These are phyloP conservation scores for Exophiala phaeomuriformis DNA, from an alignment of 2,329 filamentous ascomycete genomes.

Conservation along the genomic window DNA sequence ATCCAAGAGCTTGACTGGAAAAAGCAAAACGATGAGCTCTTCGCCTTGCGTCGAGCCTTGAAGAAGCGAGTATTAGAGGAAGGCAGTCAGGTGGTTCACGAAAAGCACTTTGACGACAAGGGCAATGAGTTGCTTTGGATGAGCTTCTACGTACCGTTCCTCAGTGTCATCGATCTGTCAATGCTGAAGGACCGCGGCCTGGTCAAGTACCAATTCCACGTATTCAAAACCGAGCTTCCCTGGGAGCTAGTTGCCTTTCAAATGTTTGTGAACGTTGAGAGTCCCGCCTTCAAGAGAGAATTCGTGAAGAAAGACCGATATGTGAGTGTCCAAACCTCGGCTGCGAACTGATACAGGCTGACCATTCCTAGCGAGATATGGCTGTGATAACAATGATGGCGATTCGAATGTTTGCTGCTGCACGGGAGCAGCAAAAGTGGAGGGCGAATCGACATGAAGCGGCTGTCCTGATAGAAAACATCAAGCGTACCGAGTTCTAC, in stretches of 20 bases:
- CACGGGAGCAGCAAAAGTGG: not conserved
- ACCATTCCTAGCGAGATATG: not conserved
- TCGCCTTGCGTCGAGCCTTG: not conserved
- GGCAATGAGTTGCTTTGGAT: not conserved
- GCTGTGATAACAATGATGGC: not conserved
- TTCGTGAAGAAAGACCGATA: not conserved
- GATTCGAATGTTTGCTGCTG: constrained; percentile 1
- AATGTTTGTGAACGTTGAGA: constrained; percentile 2
- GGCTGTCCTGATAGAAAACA: not conserved
- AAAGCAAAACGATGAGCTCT: constrained; percentile 5
- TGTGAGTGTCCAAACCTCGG: not conserved
- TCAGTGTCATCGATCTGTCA: not conserved
- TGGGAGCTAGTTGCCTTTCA: not conserved
- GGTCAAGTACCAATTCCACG: constrained; percentile 2
- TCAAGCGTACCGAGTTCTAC: not conserved
- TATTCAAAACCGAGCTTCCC: not conserved
- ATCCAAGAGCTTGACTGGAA: constrained; percentile 8
- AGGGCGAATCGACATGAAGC: not conserved
- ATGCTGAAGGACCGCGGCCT: constrained; percentile 1
- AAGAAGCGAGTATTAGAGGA: not conserved
- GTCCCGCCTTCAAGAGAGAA: not conserved
- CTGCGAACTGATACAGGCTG: not conserved
- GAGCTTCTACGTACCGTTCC: not conserved
- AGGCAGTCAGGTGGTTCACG: not conserved
- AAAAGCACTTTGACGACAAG: not conserved